Percentiles rank a stretch among this genome's conserved stretches.
Conservation (phyloP, 2,329 filamentous ascomycete species). For the Pseudogymnoascus sp. region DNA sequence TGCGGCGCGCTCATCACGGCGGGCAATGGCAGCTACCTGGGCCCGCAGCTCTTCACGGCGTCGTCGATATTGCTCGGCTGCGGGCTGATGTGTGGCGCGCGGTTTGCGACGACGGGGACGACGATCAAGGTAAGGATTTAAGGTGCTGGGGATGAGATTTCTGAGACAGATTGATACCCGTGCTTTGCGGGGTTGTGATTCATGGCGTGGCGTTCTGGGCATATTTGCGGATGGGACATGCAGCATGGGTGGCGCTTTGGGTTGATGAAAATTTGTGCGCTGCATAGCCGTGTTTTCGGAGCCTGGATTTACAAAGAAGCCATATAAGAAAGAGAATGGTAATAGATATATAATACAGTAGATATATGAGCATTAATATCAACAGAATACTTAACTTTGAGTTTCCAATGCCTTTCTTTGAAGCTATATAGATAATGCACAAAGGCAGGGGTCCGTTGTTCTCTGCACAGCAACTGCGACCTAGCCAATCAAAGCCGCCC, state of each 20-base stretch:
- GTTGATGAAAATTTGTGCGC: not conserved
- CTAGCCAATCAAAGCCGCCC: not conserved
- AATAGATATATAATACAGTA: conserved; percentile 3
- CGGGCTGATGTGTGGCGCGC: conserved; percentile 33
- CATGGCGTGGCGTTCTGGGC: conserved; percentile 1
- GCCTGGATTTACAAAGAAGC: not conserved
- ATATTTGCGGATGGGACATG: not conserved
- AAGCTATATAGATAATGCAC: not conserved
- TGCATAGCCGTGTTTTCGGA: not conserved
- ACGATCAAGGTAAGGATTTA: conserved; percentile 19
- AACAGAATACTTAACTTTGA: not conserved
- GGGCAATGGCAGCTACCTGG: conserved; percentile 38
- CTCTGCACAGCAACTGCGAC: not conserved
- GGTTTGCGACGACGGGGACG: conserved; percentile 32
- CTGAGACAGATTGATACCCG: not conserved
- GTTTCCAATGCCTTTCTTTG: not conserved
- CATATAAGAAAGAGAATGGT: not conserved
- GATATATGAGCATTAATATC: not conserved
- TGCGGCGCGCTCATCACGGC: conserved; percentile 42
- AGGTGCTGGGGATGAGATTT: not conserved
- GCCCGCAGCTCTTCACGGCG: conserved; percentile 44
- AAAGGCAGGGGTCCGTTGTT: not conserved
- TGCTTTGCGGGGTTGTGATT: not conserved
- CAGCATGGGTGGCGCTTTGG: not conserved
- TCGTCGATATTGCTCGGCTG: conserved; percentile 35